Conservation (phyloP, 352 stramenopile genomes). For the Blastocystis sp. region DNA sequence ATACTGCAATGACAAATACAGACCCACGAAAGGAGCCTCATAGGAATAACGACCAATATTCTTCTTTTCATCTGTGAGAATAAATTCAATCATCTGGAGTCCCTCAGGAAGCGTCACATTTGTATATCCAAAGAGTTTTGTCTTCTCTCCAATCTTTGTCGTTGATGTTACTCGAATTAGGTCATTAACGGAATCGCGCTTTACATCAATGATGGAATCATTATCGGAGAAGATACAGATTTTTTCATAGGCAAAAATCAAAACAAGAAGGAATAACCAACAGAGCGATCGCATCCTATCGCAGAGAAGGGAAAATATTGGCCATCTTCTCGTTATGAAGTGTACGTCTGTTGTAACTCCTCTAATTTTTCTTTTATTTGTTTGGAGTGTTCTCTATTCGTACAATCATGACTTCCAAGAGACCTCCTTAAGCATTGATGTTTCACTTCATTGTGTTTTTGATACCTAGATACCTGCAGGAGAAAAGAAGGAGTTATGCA, state of each 20-base stretch:
- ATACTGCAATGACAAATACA: constrained; percentile 9
- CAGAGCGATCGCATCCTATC: background rate
- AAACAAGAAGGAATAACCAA: background rate
- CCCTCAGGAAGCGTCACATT: constrained; percentile 43
- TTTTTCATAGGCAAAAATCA: background rate
- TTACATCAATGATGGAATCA: background rate
- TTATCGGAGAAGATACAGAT: constrained; percentile 52
- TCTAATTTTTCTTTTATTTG: background rate
- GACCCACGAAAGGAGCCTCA: background rate
- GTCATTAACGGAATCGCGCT: background rate
- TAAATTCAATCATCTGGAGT: background rate
- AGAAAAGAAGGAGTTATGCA: constrained; percentile 23
- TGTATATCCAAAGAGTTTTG: background rate
- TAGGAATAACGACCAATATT: constrained; percentile 5
- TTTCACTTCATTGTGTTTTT: background rate
- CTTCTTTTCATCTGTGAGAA: background rate
- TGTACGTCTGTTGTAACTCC: background rate
- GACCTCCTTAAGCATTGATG: background rate
- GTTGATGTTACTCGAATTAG: background rate
- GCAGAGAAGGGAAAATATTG: background rate
- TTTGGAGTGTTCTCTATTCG: constrained; percentile 12
- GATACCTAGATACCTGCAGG: background rate
- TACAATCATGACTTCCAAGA: constrained; percentile 16
- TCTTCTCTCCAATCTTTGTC: background rate
- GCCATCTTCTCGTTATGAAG: background rate